Conservation (phyloP, 148 eudicot genomes). For the Silene conica region DNA sequence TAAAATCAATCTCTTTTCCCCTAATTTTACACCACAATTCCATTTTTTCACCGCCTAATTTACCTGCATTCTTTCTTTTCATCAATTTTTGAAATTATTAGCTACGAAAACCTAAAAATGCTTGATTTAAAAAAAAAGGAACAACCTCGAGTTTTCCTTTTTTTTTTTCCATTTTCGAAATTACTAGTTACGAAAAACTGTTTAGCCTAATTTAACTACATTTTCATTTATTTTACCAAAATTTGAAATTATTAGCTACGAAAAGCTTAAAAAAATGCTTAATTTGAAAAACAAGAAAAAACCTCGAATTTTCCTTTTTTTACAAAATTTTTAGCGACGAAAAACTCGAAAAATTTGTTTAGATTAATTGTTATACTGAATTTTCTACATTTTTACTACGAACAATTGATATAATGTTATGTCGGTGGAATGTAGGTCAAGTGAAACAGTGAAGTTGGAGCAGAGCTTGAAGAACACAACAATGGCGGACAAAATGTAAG, state of each 20-base stretch:
- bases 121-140: no score
- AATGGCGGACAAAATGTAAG: constrained; percentile 33
- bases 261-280: no score
- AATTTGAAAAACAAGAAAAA: not conserved
- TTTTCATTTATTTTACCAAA: not conserved
- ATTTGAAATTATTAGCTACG: no score
- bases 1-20: no score
- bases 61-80: not conserved
- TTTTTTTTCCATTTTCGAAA: no score
- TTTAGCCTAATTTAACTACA: constrained; percentile 2
- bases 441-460: not conserved
- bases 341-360: not conserved
- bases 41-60: no score
- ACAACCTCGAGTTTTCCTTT: not conserved
- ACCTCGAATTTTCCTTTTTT: not conserved
- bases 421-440: not conserved
- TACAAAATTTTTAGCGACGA: not conserved
- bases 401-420: not conserved
- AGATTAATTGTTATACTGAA: not conserved
- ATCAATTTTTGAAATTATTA: no score
- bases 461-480: constrained; percentile 33
- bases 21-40: no score
- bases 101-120: no score
- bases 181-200: no score
- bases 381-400: no score